Conservation (phyloP, 139 green algal species). For the Micromonas pusilla region DNA sequence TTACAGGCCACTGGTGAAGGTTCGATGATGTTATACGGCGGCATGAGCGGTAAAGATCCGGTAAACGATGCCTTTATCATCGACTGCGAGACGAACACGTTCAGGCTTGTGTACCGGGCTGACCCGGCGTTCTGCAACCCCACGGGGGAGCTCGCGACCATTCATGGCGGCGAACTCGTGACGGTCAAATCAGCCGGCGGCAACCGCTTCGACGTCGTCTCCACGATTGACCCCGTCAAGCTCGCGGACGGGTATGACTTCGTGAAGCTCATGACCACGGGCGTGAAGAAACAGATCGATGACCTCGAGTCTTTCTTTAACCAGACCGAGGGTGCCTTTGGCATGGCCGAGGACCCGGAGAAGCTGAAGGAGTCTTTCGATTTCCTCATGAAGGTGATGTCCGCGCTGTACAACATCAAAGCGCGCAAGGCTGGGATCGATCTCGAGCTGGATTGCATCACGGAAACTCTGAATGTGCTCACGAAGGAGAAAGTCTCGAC, state of each 20-base stretch:
- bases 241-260: constrained; percentile 10
- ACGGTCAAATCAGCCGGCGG: neutral
- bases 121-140: neutral
- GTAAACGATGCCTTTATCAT: constrained; percentile 5
- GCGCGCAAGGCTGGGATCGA: constrained; percentile 19
- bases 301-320: constrained; percentile 13
- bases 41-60: neutral
- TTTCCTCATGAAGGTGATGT: constrained; percentile 71
- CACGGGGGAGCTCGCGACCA: constrained; percentile 33
- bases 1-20: neutral
- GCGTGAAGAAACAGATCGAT: constrained; percentile 1
- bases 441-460: constrained; percentile 22
- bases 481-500: neutral
- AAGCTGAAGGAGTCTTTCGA: constrained; percentile 41
- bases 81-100: constrained; percentile 4
- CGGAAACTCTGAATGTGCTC: neutral
- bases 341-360: neutral
- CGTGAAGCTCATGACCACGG: constrained; percentile 18
- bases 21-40: constrained; percentile 62
- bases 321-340: neutral
- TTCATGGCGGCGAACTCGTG: constrained; percentile 23
- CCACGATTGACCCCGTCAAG: neutral
- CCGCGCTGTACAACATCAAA: constrained; percentile 52
- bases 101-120: constrained; percentile 1
- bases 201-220: constrained; percentile 13